These are phyloP conservation scores for Cutaneotrichosporon sp. DNA, from an alignment of 1,284 basidiomycete species.

Conservation along the genomic window DNA sequence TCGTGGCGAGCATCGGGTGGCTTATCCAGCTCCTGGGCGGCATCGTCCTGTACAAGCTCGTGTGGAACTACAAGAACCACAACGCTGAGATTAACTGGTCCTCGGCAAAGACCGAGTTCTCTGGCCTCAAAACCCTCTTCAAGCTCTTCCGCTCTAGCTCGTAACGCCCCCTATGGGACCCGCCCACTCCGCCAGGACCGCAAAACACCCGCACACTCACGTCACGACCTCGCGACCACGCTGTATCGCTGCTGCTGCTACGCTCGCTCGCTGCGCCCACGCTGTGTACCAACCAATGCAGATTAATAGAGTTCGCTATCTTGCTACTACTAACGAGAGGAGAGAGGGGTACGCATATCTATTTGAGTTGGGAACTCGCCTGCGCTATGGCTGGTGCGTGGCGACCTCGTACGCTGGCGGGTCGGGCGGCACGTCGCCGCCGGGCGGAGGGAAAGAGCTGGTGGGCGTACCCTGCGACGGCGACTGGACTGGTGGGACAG, in stretches of 20 bases:
- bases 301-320: background rate
- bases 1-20: constrained; percentile 81
- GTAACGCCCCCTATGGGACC: no score
- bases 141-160: constrained; percentile 13
- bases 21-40: constrained; percentile 60
- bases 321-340: background rate
- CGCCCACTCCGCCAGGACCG: no score
- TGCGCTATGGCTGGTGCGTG: background rate
- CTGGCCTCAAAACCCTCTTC: constrained; percentile 16
- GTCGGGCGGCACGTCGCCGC: background rate
- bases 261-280: background rate
- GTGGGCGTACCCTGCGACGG: background rate
- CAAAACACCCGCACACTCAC: no score
- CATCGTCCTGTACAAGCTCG: constrained; percentile 43
- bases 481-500: background rate
- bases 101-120: constrained; percentile 21
- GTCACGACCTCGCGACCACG: background rate
- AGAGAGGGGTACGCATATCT: background rate
- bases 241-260: background rate
- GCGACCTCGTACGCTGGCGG: background rate
- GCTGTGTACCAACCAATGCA: background rate
- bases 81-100: constrained; percentile 42
- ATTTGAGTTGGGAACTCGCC: background rate
- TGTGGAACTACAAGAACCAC: constrained; percentile 49
- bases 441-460: no score